phyloP scores from a whole-genome alignment of 75 land plant species.

The Cryptomeria japonica region DNA sequence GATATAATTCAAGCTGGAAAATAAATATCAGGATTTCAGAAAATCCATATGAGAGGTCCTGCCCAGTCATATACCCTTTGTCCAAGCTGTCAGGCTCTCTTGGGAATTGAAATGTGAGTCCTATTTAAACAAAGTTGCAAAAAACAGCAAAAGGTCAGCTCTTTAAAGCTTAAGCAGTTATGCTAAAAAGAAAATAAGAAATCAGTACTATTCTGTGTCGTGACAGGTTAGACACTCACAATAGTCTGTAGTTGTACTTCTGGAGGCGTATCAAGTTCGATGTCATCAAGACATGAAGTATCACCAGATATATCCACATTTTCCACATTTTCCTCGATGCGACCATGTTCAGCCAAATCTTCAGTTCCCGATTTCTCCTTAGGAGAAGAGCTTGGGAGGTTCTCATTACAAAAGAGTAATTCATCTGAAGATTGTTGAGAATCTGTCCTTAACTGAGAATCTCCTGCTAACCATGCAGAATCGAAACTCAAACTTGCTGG shows the following conservation, averaged over 20 bases:
- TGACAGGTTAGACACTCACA: constrained; percentile 18
- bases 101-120: constrained; percentile 13
- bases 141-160: neutral
- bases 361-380: constrained; percentile 24
- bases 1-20: neutral
- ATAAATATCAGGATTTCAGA: neutral
- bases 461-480: constrained; percentile 16
- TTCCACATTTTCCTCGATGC: constrained; percentile 22
- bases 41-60: neutral
- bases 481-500: constrained; percentile 14
- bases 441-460: constrained; percentile 49
- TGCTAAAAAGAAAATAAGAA: neutral
- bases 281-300: constrained; percentile 31
- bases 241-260: constrained; percentile 49
- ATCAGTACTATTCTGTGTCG: neutral
- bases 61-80: neutral
- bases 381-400: constrained; percentile 52
- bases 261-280: constrained; percentile 52
- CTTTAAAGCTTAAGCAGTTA: neutral
- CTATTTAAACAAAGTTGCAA: neutral
- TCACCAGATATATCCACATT: constrained; percentile 42
- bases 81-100: constrained; percentile 18
- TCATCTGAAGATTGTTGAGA: constrained; percentile 65
- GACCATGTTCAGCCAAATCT: constrained; percentile 46
- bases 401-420: constrained; percentile 48